These are phyloP conservation scores for Tricholoma flavovirens DNA, from an alignment of 768 basidiomycete genomes.

Conservation along the genomic window DNA sequence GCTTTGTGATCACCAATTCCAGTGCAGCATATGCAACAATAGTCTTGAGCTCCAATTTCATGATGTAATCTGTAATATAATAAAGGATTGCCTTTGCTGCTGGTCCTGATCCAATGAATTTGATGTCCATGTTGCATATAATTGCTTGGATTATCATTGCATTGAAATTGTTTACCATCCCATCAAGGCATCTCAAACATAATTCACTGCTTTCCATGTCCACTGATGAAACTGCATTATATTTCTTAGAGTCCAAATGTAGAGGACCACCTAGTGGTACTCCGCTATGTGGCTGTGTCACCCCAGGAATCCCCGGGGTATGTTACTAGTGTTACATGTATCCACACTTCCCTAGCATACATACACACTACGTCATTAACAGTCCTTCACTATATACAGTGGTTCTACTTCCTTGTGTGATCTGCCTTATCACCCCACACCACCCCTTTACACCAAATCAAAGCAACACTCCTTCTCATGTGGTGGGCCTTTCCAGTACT, in stretches of 20 bases:
- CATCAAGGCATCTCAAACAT: constrained; percentile 26
- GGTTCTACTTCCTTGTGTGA: too few species aligned
- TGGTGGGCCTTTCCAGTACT: constrained; percentile 25
- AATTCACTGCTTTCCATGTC: constrained; percentile 29
- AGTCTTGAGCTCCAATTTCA: constrained; percentile 38
- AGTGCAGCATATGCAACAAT: constrained; percentile 34
- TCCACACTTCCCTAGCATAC: too few species aligned
- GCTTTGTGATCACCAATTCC: constrained; percentile 25
- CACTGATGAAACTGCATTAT: too few species aligned
- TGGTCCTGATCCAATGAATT: constrained; percentile 36
- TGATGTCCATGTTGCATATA: constrained; percentile 43
- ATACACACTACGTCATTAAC: too few species aligned
- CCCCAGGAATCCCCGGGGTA: too few species aligned
- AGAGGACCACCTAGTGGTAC: too few species aligned
- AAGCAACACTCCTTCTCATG: not conserved
- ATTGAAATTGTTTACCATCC: constrained; percentile 40
- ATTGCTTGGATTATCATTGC: constrained; percentile 27
- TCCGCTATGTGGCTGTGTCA: too few species aligned
- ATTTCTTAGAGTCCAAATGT: too few species aligned
- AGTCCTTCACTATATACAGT: too few species aligned
- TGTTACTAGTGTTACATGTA: too few species aligned
- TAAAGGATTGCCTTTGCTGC: constrained; percentile 36
- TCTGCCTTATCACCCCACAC: too few species aligned
- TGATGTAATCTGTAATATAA: constrained; percentile 47
- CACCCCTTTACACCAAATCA: too few species aligned